phyloP scores from a whole-genome alignment of 768 basidiomycete species.

The Podaxis pistillaris region DNA sequence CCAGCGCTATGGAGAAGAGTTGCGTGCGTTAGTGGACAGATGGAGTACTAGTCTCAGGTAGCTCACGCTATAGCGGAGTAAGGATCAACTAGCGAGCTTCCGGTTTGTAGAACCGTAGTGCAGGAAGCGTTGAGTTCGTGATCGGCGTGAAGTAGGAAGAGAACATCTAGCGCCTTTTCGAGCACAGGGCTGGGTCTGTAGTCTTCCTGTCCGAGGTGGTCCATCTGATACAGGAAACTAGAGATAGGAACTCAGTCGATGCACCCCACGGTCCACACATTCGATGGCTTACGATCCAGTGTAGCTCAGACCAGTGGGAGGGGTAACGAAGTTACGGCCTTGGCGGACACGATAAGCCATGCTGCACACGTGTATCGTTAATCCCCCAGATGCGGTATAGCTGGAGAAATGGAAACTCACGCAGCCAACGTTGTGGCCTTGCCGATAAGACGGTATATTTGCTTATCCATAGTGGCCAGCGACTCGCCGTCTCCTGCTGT shows the following conservation, averaged over 20 bases:
- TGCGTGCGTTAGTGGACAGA: not conserved
- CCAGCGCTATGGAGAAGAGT: conserved; percentile 55
- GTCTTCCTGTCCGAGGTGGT: conserved; percentile 69
- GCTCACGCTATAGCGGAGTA: conserved; percentile 80
- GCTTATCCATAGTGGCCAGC: conserved; percentile 84
- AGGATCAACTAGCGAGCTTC: conserved; percentile 87
- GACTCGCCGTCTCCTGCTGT: conserved; percentile 66
- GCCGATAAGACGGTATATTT: conserved; percentile 85
- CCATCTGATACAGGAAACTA: conserved; percentile 90
- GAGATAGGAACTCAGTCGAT: not conserved
- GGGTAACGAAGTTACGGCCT: conserved; percentile 83
- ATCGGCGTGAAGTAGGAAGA: conserved; percentile 88
- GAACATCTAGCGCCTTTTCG: conserved; percentile 81
- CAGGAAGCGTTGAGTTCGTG: conserved; percentile 88
- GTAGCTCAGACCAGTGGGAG: conserved; percentile 80
- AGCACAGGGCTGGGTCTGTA: conserved; percentile 84
- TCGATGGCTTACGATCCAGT: conserved; percentile 64
- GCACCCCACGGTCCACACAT: not conserved
- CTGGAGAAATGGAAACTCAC: conserved; percentile 35
- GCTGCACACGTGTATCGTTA: conserved; percentile 30
- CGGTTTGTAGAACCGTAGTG: conserved; percentile 86
- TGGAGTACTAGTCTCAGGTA: not conserved
- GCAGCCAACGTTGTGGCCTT: conserved; percentile 89
- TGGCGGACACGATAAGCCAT: conserved; percentile 95
- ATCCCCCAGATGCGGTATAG: not conserved